Evolutionary conservation across 805 yeast genomes (phyloP).

Genomic region (Priceomyces haplophilus): DNA sequence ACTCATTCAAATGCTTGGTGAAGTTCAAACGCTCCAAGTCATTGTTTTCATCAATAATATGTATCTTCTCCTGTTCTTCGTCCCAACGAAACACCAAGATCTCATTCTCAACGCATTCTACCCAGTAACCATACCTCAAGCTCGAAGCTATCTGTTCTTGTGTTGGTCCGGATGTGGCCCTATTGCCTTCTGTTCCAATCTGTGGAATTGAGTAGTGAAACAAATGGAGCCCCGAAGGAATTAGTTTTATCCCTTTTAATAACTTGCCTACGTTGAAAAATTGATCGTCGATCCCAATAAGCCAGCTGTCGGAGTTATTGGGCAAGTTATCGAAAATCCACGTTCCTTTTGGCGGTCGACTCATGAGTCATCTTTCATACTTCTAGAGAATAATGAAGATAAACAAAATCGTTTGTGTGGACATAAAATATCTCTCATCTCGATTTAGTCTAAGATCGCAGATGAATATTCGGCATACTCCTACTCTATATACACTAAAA

Average conservation of each 20-base stretch:
- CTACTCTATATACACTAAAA: not conserved
- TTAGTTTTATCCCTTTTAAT: conserved; percentile 49
- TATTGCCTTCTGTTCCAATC: not conserved
- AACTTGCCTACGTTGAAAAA: conserved; percentile 41
- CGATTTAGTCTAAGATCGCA: no score
- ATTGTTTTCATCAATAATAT: conserved; percentile 11
- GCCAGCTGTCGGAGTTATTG: conserved; percentile 15
- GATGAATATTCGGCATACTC: not conserved
- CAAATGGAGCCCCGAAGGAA: conserved; percentile 52
- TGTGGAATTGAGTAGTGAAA: conserved; percentile 46
- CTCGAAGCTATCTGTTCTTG: conserved; percentile 6
- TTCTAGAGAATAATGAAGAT: not conserved
- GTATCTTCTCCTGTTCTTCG: conserved; percentile 12
- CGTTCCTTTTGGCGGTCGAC: conserved; percentile 23
- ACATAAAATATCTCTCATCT: no score
- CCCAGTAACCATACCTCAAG: conserved; percentile 41
- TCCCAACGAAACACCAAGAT: conserved; percentile 39
- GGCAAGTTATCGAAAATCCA: conserved; percentile 14
- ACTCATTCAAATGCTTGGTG: conserved; percentile 18
- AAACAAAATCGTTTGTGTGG: not conserved
- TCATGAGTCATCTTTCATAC: conserved; percentile 10
- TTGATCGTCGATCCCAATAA: conserved; percentile 47
- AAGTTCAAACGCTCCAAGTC: conserved; percentile 29
- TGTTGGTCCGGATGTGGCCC: not conserved
- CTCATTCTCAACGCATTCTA: conserved; percentile 31